Conservation (phyloP, 257 asterid species). For the Nicotiana tabacum region DNA sequence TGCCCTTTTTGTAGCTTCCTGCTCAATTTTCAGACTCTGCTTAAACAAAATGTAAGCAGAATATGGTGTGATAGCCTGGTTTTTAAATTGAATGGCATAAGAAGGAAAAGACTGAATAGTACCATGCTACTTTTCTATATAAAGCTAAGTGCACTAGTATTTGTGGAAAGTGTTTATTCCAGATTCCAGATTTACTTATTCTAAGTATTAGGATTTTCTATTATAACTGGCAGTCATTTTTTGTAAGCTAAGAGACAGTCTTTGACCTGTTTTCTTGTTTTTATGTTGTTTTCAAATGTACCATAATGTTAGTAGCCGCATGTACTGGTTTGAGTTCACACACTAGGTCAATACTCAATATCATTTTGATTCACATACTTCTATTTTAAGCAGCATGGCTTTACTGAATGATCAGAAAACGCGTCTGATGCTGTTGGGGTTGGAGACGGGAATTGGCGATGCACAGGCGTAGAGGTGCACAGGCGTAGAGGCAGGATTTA, state of each 20-base stretch:
- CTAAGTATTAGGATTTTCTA: neutral
- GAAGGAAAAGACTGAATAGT: neutral
- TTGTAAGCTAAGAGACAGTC: neutral
- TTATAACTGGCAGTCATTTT: neutral
- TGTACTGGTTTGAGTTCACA: neutral
- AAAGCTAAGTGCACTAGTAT: neutral
- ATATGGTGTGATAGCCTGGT: neutral
- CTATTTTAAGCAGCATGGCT: neutral
- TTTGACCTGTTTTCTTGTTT: neutral
- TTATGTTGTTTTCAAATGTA: neutral
- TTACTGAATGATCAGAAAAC: slow-evolving; percentile 3
- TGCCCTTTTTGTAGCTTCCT: neutral
- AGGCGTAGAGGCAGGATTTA: too few relatives aligned
- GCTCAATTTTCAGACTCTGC: neutral
- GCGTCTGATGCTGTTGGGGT: neutral
- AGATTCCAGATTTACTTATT: neutral
- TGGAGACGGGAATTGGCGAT: too few relatives aligned
- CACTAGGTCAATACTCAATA: neutral
- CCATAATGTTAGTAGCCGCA: neutral
- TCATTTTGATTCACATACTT: neutral
- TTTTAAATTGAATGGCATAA: neutral
- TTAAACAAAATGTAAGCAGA: too few relatives aligned
- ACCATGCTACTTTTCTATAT: neutral
- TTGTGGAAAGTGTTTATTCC: neutral
- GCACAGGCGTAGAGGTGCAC: too few relatives aligned